Base-by-base conservation (phyloP, 176 grass and related monocot genomes). In the Alopecurus myosuroides region DNA sequence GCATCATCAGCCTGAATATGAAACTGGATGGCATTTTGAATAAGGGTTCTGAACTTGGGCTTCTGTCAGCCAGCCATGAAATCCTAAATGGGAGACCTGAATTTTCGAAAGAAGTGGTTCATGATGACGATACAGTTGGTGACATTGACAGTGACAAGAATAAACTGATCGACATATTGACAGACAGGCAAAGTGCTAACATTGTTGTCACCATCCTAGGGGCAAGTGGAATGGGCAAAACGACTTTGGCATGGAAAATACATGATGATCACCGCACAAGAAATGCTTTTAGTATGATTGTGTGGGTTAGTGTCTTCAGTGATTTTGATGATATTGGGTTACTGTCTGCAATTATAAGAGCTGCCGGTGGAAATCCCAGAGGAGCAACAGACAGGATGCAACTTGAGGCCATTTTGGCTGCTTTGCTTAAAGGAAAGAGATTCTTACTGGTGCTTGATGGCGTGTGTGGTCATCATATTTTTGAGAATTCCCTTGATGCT, bases 361-460 rank as follows among this genome's bases (percentile, higher is more conserved):
- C 85, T 25, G 71, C 88, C 78, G 85, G 75, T 3, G 85, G 91
- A 85, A 79, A 90, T 88, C 48, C 77, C 3, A 80, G 28, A 15
- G 85, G 52, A 48, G 35, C 65, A 72, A 58, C 85, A 82, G 85
- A 77, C 5, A 77, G 29, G 65, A 17, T 76, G 57, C 77, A 85
- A 66, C 84, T 93, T 78, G 81, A 93, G 81, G 42, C 33, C 58
- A 87, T 88, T 29, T 51, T 93, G 62, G 85, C 64, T 42, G 40
- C 76, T 44, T 71, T 90, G 15, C 35, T 93, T 69, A n/a, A 26
- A 79, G 78, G 74, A 53, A 91, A 86, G 48, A 94, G 77, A 35
- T 88, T 91, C 69, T 84, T 94, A 30, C 35, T 94, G 11, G 88
- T 94, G 7, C 76, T 94, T 35, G 88, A 91, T 53, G 46, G 86